These are phyloP conservation scores for Thalassiosira hispida DNA, from an alignment of 352 stramenopile species.

Conservation along the genomic window DNA sequence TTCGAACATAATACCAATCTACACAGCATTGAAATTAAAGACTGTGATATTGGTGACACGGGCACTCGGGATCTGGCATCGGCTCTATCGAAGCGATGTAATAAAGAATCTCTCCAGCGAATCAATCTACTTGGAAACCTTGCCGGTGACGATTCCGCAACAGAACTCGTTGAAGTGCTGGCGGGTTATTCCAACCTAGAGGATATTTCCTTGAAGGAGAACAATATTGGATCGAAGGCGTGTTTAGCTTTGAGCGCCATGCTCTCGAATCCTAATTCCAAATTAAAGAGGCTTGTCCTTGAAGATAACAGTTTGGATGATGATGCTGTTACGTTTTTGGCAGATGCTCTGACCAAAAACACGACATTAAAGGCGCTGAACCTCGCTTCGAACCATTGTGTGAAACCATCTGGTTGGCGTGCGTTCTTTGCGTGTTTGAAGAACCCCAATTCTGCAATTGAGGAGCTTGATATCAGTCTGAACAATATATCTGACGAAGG, in stretches of 20 bases:
- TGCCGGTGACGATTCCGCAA: no score
- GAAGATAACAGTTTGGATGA: constrained; percentile 1
- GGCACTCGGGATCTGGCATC: neutral
- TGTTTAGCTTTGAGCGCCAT: neutral
- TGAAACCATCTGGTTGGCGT: neutral
- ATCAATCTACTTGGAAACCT: no score
- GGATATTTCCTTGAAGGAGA: neutral
- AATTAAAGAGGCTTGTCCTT: constrained; percentile 5
- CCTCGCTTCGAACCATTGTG: neutral
- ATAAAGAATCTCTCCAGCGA: neutral
- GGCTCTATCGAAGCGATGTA: neutral
- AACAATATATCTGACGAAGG: constrained; percentile 3
- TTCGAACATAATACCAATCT: neutral
- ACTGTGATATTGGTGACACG: neutral
- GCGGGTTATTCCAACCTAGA: neutral
- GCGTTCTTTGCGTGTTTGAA: neutral
- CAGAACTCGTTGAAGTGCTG: no score
- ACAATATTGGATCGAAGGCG: neutral
- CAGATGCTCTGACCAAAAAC: neutral
- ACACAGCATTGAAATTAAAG: neutral
- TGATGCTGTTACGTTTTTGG: neutral
- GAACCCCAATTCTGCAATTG: neutral
- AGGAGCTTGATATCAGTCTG: neutral
- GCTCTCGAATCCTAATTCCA: constrained; percentile 3
- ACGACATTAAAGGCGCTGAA: constrained; percentile 6